These are phyloP conservation scores for Pholiota conissans DNA, from an alignment of 768 basidiomycete species.

Conservation along the genomic window DNA sequence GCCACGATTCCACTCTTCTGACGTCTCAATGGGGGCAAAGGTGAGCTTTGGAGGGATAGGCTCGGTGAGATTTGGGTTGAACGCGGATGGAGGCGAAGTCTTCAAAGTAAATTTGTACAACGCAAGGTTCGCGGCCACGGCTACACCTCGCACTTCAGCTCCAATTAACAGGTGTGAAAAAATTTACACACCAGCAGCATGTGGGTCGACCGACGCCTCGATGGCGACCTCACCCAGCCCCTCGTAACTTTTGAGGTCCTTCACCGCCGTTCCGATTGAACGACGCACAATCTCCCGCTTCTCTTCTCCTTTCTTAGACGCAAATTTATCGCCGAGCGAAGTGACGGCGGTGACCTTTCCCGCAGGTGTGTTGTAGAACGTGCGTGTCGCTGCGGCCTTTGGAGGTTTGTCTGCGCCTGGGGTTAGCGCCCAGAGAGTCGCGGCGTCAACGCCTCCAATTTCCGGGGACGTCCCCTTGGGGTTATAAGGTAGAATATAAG, in stretches of 20 bases:
- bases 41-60: slow-evolving; percentile 49
- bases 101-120: slow-evolving; percentile 78
- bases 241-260: slow-evolving; percentile 61
- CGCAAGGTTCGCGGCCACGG: slow-evolving; percentile 78
- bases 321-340: slow-evolving; percentile 58
- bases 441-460: slow-evolving; percentile 41
- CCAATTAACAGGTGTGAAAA: not conserved
- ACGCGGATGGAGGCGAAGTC: slow-evolving; percentile 65
- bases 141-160: slow-evolving; percentile 31
- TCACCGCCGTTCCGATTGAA: slow-evolving; percentile 72
- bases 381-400: slow-evolving; percentile 61
- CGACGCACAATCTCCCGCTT: slow-evolving; percentile 70
- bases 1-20: slow-evolving; percentile 72
- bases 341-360: slow-evolving; percentile 52
- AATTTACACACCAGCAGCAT: slow-evolving; percentile 65
- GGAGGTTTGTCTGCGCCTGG: slow-evolving; percentile 53
- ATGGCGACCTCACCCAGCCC: slow-evolving; percentile 62
- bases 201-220: slow-evolving; percentile 67
- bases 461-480: slow-evolving; percentile 31
- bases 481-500: slow-evolving; percentile 61
- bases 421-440: slow-evolving; percentile 51
- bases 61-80: slow-evolving; percentile 60
- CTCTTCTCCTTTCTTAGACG: slow-evolving; percentile 40
- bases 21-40: slow-evolving; percentile 44
- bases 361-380: slow-evolving; percentile 59